Base-by-base conservation (phyloP, 2,329 filamentous ascomycete species). In the Zasmidium angulare region DNA sequence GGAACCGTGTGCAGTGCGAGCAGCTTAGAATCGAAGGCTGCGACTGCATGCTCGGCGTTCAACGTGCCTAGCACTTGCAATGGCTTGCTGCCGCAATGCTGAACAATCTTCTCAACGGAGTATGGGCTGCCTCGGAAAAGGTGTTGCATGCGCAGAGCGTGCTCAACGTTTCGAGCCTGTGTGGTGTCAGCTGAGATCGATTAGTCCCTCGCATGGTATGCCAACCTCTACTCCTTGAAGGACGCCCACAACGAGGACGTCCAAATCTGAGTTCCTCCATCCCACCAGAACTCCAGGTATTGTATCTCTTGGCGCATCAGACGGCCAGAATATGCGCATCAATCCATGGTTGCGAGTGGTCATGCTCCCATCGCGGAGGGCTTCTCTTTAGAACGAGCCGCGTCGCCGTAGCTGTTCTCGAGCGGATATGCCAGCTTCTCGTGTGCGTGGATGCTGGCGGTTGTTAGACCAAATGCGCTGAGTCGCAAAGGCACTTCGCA, bases 241-340 rank as follows among this genome's bases (percentile, higher is more conserved):
- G 50, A 98, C 85, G 23, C 91, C 88, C 52, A 98, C 87, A 40
- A 98, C 93, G 70, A 98, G 89, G 50, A 98, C 81, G 76, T 99
- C 95, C 54, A 92, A 81, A 50, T 89, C 88, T 40, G 93, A 97
- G 76, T 99, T 99, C 70, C 89, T 87, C 91, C 93, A 99, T 71
- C 95, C 95, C 50, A 99, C 90, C 65, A 99, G 86, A 61, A 97
- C 90, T 48, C 93, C 95, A 46, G 91, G 86, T 58, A 85, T 82
- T 67, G 86, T 84, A 56, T 88, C 89, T 75, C 82, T 84, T 56
- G 85, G 83, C 71, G 91, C 86, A 78, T 83, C 93, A 71, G 89
- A 89, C 71, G 95, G 96, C 95, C 95, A 99, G 81, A 99, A 98
- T 80, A 99, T 88, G 81, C 95, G 91, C 88, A 98, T 91, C 81